Evolutionary conservation across 176 grass and related monocot species (phyloP).

Genomic region (Rhipidocladum racemiflorum): DNA sequence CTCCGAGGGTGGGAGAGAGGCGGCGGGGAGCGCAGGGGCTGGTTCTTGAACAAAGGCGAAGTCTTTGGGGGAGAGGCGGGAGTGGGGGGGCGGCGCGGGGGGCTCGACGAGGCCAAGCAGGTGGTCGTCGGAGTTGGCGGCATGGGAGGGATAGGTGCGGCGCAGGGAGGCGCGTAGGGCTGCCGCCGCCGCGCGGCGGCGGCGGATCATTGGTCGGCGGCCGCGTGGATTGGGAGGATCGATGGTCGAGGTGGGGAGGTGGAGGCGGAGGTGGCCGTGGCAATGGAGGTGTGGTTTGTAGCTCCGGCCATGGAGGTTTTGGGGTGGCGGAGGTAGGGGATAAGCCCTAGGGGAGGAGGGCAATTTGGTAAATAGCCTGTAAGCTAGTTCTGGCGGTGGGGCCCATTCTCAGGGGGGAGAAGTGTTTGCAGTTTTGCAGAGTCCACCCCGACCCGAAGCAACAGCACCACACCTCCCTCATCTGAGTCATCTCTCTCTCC

Average conservation of each 20-base stretch:
- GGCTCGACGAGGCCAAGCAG: conserved; percentile 27
- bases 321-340: conserved; percentile 25
- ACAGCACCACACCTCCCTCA: conserved; percentile 20
- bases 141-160: conserved; percentile 30
- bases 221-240: not conserved
- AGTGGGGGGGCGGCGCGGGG: not conserved
- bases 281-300: conserved; percentile 20
- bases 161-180: conserved; percentile 31
- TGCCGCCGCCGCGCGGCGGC: conserved; percentile 38
- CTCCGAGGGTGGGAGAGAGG: conserved; percentile 39
- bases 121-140: conserved; percentile 20
- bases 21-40: conserved; percentile 6
- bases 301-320: conserved; percentile 46
- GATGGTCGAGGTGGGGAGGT: not conserved
- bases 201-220: conserved; percentile 37
- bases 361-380: not conserved
- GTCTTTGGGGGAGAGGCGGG: conserved; percentile 44
- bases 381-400: not conserved
- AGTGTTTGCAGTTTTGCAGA: not conserved
- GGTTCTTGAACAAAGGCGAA: conserved; percentile 65
- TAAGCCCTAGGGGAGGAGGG: conserved; percentile 57
- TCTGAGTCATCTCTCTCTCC: too few species aligned
- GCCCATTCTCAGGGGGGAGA: not conserved
- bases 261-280: not conserved
- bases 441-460: not conserved